Percentiles rank a stretch among this genome's conserved stretches.
Evolutionary conservation across 805 yeast species (phyloP).

Genomic region (Saccharomycodes ludwigii): DNA sequence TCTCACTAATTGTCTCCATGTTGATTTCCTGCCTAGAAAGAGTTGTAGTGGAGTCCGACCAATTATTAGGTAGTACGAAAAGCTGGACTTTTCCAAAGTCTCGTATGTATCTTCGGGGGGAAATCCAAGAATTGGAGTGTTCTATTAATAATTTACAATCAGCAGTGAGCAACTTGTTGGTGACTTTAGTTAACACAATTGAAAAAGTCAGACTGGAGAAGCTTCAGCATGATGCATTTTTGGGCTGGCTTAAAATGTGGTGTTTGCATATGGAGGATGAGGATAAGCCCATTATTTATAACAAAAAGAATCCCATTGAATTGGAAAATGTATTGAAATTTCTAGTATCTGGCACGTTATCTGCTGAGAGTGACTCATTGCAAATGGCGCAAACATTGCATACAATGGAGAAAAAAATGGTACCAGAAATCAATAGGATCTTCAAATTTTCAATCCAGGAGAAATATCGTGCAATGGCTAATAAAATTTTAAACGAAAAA

Average conservation of each 20-base stretch:
- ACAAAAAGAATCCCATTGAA: not conserved
- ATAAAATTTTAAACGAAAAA: not conserved
- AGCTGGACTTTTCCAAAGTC: no score
- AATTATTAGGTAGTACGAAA: not conserved
- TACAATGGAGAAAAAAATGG: constrained; percentile 3
- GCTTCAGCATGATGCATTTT: constrained; percentile 1
- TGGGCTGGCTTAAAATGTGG: not conserved
- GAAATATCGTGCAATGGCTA: no score
- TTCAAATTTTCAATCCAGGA: no score
- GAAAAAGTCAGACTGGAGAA: no score
- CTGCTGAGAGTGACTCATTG: not conserved
- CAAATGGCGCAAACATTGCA: not conserved
- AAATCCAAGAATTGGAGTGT: no score
- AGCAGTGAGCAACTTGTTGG: no score
- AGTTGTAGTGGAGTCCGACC: not conserved
- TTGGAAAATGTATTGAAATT: not conserved
- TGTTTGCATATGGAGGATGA: not conserved
- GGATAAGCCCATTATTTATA: not conserved
- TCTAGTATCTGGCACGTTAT: not conserved
- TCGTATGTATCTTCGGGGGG: no score
- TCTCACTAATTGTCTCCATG: not conserved
- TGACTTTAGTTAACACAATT: no score
- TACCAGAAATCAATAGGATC: constrained; percentile 3
- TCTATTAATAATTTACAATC: no score
- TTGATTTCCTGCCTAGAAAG: not conserved